phyloP scores from a whole-genome alignment of 306 rosid species.

The Vicia villosa region DNA sequence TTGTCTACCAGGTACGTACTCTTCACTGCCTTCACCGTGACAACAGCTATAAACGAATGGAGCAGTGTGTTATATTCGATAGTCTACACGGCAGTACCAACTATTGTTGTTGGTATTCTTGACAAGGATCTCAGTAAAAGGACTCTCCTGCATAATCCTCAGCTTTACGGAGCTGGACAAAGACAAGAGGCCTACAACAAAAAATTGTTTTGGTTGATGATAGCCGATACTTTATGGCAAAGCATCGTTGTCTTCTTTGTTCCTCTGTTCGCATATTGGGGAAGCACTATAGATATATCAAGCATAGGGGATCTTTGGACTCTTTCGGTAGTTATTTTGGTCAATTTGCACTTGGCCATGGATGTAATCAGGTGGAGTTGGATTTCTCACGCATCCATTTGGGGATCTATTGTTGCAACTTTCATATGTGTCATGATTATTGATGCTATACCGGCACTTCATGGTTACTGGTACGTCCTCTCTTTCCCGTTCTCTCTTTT shows the following conservation, averaged over 20 bases:
- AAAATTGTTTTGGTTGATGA: slow-evolving; percentile 71
- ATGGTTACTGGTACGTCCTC: slow-evolving; percentile 76
- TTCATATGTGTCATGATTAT: slow-evolving; percentile 63
- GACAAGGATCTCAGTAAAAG: slow-evolving; percentile 92
- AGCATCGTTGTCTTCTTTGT: slow-evolving; percentile 69
- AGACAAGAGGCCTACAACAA: slow-evolving; percentile 86
- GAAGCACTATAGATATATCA: slow-evolving; percentile 57
- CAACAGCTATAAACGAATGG: slow-evolving; percentile 94
- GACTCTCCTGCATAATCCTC: slow-evolving; percentile 74
- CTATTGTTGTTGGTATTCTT: slow-evolving; percentile 84
- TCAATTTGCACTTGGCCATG: slow-evolving; percentile 92
- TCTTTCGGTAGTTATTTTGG: slow-evolving; percentile 76
- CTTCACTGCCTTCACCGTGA: slow-evolving; percentile 66
- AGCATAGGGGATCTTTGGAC: slow-evolving; percentile 99
- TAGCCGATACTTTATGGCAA: slow-evolving; percentile 92
- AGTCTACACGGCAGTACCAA: slow-evolving; percentile 77
- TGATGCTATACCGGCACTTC: slow-evolving; percentile 63
- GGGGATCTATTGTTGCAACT: slow-evolving; percentile 90
- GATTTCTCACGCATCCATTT: slow-evolving; percentile 76
- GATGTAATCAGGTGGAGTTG: slow-evolving; percentile 81
- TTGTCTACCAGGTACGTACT: slow-evolving; percentile 73
- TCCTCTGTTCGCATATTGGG: slow-evolving; percentile 80
- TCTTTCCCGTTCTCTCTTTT: slow-evolving; percentile 18
- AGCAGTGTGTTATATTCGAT: slow-evolving; percentile 81
- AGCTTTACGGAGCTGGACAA: slow-evolving; percentile 86